These are phyloP conservation scores for Millerozyma miso DNA, from an alignment of 805 yeast species.

Conservation along the genomic window DNA sequence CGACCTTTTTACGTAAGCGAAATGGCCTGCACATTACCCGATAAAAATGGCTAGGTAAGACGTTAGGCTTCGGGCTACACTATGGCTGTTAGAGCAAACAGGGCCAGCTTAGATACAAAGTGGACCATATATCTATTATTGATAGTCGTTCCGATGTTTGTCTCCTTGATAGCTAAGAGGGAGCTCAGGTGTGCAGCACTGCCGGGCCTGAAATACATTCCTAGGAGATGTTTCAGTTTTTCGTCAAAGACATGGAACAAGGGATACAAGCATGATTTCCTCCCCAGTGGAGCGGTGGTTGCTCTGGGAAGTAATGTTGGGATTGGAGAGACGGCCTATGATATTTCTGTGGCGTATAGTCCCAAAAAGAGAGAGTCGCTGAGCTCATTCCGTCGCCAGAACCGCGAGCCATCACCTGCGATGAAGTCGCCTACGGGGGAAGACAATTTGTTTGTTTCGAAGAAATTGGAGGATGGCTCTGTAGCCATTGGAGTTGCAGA, in stretches of 20 bases:
- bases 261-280: constrained; percentile 3
- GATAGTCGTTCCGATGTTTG: constrained; percentile 16
- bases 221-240: constrained; percentile 15
- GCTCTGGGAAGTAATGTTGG: constrained; percentile 17
- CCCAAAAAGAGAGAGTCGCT: constrained; percentile 64
- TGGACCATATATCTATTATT: constrained; percentile 11
- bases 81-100: not conserved
- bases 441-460: constrained; percentile 62
- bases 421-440: constrained; percentile 61
- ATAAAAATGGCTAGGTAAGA: not conserved
- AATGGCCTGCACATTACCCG: not conserved
- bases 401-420: constrained; percentile 37
- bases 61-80: not conserved
- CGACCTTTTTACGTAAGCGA: constrained; percentile 1
- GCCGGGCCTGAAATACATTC: constrained; percentile 3
- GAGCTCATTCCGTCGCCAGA: constrained; percentile 34
- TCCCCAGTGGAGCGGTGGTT: constrained; percentile 12
- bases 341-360: constrained; percentile 65
- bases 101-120: not conserved
- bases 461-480: constrained; percentile 30
- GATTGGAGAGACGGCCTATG: constrained; percentile 33
- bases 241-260: constrained; percentile 18
- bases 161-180: constrained; percentile 14
- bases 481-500: constrained; percentile 82
- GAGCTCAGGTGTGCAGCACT: constrained; percentile 7